Evolutionary conservation across 2,329 filamentous ascomycete species (phyloP), one percentile per base, ranked within the genome.

Genomic region (Chaetomium sp.): DNA sequence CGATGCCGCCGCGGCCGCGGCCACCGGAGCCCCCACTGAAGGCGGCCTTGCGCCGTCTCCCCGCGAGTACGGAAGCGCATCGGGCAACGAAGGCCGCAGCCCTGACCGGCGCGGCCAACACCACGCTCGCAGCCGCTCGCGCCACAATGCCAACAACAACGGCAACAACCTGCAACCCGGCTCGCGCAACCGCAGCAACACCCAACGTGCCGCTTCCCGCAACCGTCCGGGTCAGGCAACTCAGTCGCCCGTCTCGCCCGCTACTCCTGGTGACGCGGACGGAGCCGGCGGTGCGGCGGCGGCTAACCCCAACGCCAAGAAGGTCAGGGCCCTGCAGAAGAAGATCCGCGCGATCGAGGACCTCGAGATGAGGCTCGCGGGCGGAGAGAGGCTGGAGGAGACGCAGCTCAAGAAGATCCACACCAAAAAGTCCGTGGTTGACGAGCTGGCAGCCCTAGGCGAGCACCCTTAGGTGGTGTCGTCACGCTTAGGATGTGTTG

Each of bases 321-420:
- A 98, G 83, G 86, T 97, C 67, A 85, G 95, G 63, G 92, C 92
- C 65, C 83, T 99, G 68, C 85, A 97, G 76, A 99, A 99, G 86
- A 99, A 99, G 85, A 90, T 99, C 68, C 88, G 95, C 23, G 95
- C 95, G 12, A 99, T 99, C 74, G 95, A 99, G 75, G 95, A 99
- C 76, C 81, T 99, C 67, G 97, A 98, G 83, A 97, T 98, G 93
- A 88, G 95, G 63, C 88, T 93, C 70, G 95, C 94, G 2, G 89
- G 90, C 38, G 94, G 94, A 5, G 95, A 99, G 83, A 98, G 97
- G 83, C 81, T 99, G 66, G 95, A 99, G 80, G 94, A 97, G 74
- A 99, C 95, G 35, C 95, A 99, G 81, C 88, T 99, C 78, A 96
- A 97, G 84, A 99, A 99, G 85, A 99, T 99, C 72, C 86, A 87